Evolutionary conservation across 352 stramenopile genomes (phyloP), one percentile per base, ranked within the genome.

Genomic region (Phytopythium litorale): DNA sequence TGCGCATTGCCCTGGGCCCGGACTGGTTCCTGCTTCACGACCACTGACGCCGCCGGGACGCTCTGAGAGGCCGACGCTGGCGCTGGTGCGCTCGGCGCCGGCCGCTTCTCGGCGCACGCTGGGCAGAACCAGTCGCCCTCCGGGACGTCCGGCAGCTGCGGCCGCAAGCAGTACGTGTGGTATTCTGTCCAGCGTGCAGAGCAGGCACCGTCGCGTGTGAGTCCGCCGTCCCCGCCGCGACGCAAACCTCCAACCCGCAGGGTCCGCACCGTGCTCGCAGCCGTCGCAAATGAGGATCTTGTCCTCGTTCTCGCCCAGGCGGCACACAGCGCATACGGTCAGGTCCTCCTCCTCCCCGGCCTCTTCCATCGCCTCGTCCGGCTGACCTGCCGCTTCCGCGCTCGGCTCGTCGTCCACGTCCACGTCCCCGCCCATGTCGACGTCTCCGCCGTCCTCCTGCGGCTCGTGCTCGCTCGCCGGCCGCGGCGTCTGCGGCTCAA

Each of bases 121-220:
- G 78, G 72, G 53, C 83, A 92, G 52, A 72, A 89, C 83, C 83
- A 92, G 18, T 79, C 62, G 15, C 65, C 76, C 8, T 72, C 63
- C 0, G 83, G 81, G 15, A 91, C 70, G 0, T 58, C 43, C 0
- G 71, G 46, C 23, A 92, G 63, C 40, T 73, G 73, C 11, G 83
- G 83, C 7, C 63, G 53, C 12, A 92, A 62, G 55, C 83, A 92
- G 51, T 78, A 87, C 32, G 79, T 58, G 56, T 92, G 83, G 51
- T 81, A 91, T 49, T 80, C 80, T 73, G 33, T 0, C 9, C 23
- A 51, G 4, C 28, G 25, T 6, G 54, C 52, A 33, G 7, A 46
- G 18, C 15, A 60, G 15, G 2, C 7, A 30, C 11, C 5, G 11
- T 13, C 21, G 18, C 42, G 19, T 28, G 19, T 28, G 25, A 33